Base-by-base conservation (phyloP, 2,329 filamentous ascomycete species). In the Nemania serpens region DNA sequence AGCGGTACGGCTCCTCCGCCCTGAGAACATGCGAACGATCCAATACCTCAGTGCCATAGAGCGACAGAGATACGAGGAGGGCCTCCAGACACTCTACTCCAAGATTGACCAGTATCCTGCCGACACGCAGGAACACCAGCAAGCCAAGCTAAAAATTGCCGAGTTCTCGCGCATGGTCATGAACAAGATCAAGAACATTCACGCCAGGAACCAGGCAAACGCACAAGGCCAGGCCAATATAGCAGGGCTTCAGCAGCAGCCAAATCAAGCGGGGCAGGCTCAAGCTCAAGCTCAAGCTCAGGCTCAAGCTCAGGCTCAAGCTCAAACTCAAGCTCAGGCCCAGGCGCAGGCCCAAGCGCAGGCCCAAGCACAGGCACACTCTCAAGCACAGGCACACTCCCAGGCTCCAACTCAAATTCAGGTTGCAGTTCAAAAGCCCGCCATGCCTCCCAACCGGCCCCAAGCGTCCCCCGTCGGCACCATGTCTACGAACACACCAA, bases 161-260 rank as follows among this genome's bases (percentile, higher is more conserved):
- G 84, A 88, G 9, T 88, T 89, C 69, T 85, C 85, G 0, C 79
- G 79, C 45, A 86, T 85, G 73, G 77, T 89, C 2, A 73, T 79
- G 2, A 73, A 71, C 0, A 88, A 86, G 71, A 78, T 86, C 5
- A 66, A 64, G 22, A 63, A 25, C 9, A 43, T 72, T 3, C 78
- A 82, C 53, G 70, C 72, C 52, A 66, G 62, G 4, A 13, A 10
- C 33, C 62, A 64, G 56, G 20, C 46, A 10, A 53, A 46, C 22
- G 41, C 60, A 18, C 56, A 51, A 17, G 57, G 48, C 39, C 60
- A 65, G 58, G 33, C 43, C 33, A 52, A 41, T 20, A 10, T 46
- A 22, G 37, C 7, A 9, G 53, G 36, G n/a, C 12, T 42, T 2
- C 56, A 59, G 22, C 62, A 62, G 18, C 56, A 48, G 29, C 5